Percentiles rank a stretch among this genome's conserved stretches.
Evolutionary conservation across 768 basidiomycete species (phyloP).

Genomic region (Termitomyces sp.): DNA sequence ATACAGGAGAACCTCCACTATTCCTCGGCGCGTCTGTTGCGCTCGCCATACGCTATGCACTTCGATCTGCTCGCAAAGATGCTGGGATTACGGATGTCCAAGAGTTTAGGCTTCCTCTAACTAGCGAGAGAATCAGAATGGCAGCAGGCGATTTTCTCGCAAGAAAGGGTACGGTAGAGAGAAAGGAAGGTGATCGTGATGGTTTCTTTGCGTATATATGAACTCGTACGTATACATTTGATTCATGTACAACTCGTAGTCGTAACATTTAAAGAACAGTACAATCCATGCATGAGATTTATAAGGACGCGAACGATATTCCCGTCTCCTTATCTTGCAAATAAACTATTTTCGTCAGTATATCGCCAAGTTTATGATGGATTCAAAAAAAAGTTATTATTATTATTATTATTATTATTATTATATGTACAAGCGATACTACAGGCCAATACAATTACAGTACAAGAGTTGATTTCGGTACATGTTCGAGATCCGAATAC

Average conservation of each 20-base stretch:
- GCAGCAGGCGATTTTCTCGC: constrained; percentile 12
- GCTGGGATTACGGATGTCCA: constrained; percentile 12
- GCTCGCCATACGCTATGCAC: constrained; percentile 12
- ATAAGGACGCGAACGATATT: too few species aligned
- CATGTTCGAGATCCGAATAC: background rate
- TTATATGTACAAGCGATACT: background rate
- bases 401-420: too few species aligned
- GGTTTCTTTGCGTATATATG: constrained; percentile 10
- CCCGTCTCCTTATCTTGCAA: too few species aligned
- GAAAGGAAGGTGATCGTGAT: constrained; percentile 4
- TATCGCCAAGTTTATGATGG: too few species aligned
- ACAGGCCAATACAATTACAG: background rate
- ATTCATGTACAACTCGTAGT: background rate
- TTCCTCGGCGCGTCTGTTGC: constrained; percentile 13
- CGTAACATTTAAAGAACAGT: too few species aligned
- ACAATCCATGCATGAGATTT: too few species aligned
- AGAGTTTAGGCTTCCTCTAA: constrained; percentile 10
- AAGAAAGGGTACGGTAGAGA: constrained; percentile 9
- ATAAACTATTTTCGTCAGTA: too few species aligned
- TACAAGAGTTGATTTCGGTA: background rate
- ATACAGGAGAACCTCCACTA: constrained; percentile 9
- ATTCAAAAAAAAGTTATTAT: background rate
- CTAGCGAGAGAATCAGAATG: constrained; percentile 12
- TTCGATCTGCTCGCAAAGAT: constrained; percentile 12
- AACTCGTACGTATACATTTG: background rate